phyloP scores from a whole-genome alignment of 1,284 basidiomycete genomes.

The Fomes fomentarius region DNA sequence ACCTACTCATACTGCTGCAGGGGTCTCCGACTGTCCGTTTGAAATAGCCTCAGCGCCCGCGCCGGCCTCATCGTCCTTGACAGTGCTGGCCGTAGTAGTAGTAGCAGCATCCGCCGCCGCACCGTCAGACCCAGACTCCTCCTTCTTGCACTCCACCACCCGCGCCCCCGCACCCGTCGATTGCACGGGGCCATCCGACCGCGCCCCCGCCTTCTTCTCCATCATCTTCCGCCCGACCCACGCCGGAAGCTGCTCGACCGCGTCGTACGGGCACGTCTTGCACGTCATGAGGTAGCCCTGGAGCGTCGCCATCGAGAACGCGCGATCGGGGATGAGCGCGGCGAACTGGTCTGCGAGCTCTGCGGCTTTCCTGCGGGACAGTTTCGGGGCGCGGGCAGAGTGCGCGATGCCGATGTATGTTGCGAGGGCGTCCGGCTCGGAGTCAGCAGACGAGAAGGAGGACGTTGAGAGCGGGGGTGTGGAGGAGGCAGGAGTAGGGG shows the following conservation, averaged over 20 bases:
- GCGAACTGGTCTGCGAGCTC: constrained; percentile 62
- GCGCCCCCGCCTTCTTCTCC: constrained; percentile 19
- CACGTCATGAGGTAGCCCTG: constrained; percentile 78
- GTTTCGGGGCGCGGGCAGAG: constrained; percentile 33
- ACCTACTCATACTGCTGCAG: no score
- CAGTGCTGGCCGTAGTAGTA: no score
- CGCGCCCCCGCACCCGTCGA: no score
- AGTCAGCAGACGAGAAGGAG: constrained; percentile 19
- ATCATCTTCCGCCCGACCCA: constrained; percentile 34
- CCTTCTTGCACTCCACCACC: no score
- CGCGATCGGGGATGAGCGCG: constrained; percentile 60
- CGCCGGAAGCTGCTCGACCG: constrained; percentile 41
- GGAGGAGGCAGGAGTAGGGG: no score
- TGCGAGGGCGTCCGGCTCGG: neutral
- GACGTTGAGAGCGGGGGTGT: constrained; percentile 3
- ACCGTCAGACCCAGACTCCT: no score
- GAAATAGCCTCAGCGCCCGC: no score
- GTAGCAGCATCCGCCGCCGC: no score
- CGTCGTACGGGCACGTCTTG: constrained; percentile 63
- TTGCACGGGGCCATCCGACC: neutral
- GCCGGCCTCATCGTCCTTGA: no score
- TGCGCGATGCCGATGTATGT: constrained; percentile 37
- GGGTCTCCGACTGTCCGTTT: no score
- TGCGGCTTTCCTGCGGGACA: constrained; percentile 39
- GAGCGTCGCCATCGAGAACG: constrained; percentile 72